Evolutionary conservation across 208 protist genomes (phyloP), one percentile per base, ranked within the genome.

Genomic region (Polymyxa betae): DNA sequence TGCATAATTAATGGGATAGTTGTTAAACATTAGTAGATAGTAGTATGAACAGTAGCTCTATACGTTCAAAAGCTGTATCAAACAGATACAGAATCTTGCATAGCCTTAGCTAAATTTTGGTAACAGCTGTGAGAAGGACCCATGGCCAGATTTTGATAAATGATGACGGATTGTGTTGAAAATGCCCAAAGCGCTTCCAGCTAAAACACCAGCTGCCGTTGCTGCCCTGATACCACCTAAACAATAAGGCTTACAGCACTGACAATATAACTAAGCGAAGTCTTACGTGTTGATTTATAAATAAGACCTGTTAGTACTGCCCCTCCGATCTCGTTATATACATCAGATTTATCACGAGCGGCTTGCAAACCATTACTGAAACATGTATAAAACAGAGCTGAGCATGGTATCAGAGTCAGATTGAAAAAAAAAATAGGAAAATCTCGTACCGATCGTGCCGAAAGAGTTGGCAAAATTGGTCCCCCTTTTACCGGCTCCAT

Each of bases 311-410:
- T 82, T 43, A 82, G n/a, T n/a, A 43, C n/a, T n/a, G 72, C 72
- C n/a, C 72, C 72, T 35, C 72, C 72, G 35, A 82, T 82, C 72
- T 82, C 72, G 35, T 82, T 82, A 43, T 82, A 82, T 5, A 82
- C 72, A 43, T 82, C 72, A 35, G n/a, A 45, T 43, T 35, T 5
- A n/a, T 82, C 72, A 20, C 72, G 5, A 38, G 35, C 35, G 5
- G 72, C 16, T 5, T 5, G 10, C 72, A 82, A n/a, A 12, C 35
- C 72, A n/a, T 82, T 82, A 12, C 35, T 43, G 12, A 43, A 82
- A 43, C 72, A 82, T n/a, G 72, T 82, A 82, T 82, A 82, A 12
- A 82, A 43, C 72, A 82, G n/a, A 5, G 72, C 72, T 82, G 72
- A 43, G 72, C 5, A 82, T n/a, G 35, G 35, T 12, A 5, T 40